These are phyloP conservation scores for Umbilicus rupestris DNA, from an alignment of 164 flowering plant genomes.

Conservation along the genomic window DNA sequence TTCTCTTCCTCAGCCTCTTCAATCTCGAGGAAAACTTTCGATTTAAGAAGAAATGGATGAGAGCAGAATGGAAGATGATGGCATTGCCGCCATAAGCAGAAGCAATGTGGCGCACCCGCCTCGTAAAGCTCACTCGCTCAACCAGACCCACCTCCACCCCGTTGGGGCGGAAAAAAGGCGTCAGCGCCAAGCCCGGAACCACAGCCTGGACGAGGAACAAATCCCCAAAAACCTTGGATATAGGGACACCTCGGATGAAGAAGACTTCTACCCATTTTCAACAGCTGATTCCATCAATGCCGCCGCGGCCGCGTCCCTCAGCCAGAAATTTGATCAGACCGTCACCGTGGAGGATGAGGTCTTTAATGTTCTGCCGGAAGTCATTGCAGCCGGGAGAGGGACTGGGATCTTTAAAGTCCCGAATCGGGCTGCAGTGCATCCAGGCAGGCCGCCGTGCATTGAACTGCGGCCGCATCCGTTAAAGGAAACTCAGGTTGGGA, in stretches of 20 bases:
- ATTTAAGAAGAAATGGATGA: constrained; percentile 16
- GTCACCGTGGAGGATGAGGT: constrained; percentile 12
- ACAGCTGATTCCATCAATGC: neutral
- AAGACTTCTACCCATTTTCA: constrained; percentile 23
- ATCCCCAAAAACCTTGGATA: constrained; percentile 17
- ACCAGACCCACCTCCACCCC: constrained; percentile 48
- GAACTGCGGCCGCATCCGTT: constrained; percentile 91
- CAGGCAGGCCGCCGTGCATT: constrained; percentile 65
- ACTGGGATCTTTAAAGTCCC: constrained; percentile 60
- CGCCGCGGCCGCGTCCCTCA: constrained; percentile 7
- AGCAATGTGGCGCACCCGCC: constrained; percentile 15
- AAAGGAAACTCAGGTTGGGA: constrained; percentile 78
- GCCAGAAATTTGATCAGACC: constrained; percentile 14
- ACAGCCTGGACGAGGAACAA: constrained; percentile 63
- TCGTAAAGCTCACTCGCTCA: constrained; percentile 38
- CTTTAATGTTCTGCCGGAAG: constrained; percentile 46
- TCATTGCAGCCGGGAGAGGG: constrained; percentile 54
- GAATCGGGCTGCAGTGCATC: constrained; percentile 59
- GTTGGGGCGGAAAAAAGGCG: constrained; percentile 15
- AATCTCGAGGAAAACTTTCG: neutral
- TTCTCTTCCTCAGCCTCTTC: too few species aligned
- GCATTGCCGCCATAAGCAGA: constrained; percentile 20
- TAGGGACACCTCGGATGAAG: constrained; percentile 35
- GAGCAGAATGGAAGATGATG: constrained; percentile 31
- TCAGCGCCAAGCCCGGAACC: constrained; percentile 41